Evolutionary conservation across 176 grass and related monocot species (phyloP), one percentile per base, ranked within the genome.

Genomic region (Melocanna baccifera): DNA sequence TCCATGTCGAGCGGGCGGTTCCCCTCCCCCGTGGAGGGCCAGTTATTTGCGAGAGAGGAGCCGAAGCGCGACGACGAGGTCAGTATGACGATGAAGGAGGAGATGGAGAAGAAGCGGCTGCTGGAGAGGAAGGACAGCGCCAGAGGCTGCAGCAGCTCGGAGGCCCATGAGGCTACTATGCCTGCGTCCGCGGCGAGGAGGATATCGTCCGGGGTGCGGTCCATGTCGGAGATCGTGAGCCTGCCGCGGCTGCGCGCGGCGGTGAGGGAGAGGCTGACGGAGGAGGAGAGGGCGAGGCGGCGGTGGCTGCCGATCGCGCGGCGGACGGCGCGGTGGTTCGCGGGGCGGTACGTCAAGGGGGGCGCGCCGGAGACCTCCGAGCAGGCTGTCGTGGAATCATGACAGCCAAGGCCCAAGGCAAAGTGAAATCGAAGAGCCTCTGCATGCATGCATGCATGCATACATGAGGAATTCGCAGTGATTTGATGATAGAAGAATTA

Each of bases 161-260:
- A 15, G 15, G 32, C 62, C 29, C 2, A 11, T 25, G 59, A 62
- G 25, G 12, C 23, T 59, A 18, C 37, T 25, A 4, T 9, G 47
- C 7, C 42, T 12, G 65, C 63, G 12, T 82, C 83, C 48, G 71
- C 87, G 11, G 90, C 81, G 30, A 83, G 86, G 47, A 46, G 37
- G 81, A 62, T 93, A 39, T 90, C 92, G 7, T 51, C 88, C 5
- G 90, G 83, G 5, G 88, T 64, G 42, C 85, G 96, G n/a, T 99
- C 93, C 37, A 81, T 96, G 91, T 99, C 96, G 69, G 97, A 99
- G 86, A 94, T 99, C 48, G 89, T 92, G 18, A 94, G 90, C 75
- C 50, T 96, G 51, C 86, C 93, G 1, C 59, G 93, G 87, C 67
- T 88, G 63, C 71, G 74, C 30, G 34, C 41, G 11, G 51, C 73